Evolutionary conservation across 768 basidiomycete species (phyloP), one percentile per base, ranked within the genome.

Genomic region (Panaeolus papilionaceus): DNA sequence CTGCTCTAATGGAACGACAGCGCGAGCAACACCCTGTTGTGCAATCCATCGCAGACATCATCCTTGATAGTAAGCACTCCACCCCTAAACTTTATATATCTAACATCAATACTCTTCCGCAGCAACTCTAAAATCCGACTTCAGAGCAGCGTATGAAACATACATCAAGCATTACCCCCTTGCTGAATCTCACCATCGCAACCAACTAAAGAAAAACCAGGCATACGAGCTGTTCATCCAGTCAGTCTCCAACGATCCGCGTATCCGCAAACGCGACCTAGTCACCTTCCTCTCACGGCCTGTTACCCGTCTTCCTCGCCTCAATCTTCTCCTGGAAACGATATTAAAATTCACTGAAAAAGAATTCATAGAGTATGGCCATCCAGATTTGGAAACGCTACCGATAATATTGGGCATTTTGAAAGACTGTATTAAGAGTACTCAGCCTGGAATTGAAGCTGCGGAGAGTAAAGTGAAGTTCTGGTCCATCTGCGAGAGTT

Each of bases 161-260:
- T 95, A 95, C 77, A 92, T 95, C 78, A 92, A 95, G 73, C 89
- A 95, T 69, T 96, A 95, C 69, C 95, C 95, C 3, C 82, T 96
- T 54, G 88, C 95, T 0, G 93, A 96, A 74, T 92, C 92, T 10
- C 84, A 84, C 28, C 93, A 96, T 72, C 90, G 92, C 63, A 86
- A 88, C 38, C 93, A 96, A 74, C 83, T 92, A 49, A 88, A 85
- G 65, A 82, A 81, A 37, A 96, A 94, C 75, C 79, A 83, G 11
- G 79, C 77, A 2, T 97, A 96, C 75, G 85, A 86, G 66, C 75
- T 79, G 20, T 94, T 95, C 72, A 80, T 93, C 37, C 85, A 89
- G 72, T 82, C 83, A 33, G 86, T 87, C 42, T 84, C 88, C 2
- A 81, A 82, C 51, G 88, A 94, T 69, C 86, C 89, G 12, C 86